Conservation (phyloP, 305 asterid genomes). For the Solanum aculeatissimum region DNA sequence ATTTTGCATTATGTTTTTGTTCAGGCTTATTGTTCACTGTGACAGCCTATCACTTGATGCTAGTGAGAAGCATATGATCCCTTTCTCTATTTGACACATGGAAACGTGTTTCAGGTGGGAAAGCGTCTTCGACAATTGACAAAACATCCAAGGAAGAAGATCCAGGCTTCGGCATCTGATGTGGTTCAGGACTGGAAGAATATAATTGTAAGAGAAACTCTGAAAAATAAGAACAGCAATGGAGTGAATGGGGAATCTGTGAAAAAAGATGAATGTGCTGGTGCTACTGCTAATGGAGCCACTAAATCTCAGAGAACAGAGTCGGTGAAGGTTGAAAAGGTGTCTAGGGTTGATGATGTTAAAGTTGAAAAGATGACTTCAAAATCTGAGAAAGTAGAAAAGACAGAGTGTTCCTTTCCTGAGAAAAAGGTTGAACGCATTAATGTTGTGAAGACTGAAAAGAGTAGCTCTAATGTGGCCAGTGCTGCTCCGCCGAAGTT, state of each 20-base stretch:
- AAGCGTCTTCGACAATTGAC: slow-evolving; percentile 80
- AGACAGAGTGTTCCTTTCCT: slow-evolving; percentile 23
- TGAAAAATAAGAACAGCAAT: slow-evolving; percentile 33
- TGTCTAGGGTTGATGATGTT: slow-evolving; percentile 17
- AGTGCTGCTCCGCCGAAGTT: slow-evolving; percentile 54
- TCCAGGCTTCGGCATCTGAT: slow-evolving; percentile 70
- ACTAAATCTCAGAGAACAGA: slow-evolving; percentile 14
- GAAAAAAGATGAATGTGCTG: slow-evolving; percentile 1
- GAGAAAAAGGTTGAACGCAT: slow-evolving; percentile 2
- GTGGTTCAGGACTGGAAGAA: slow-evolving; percentile 76
- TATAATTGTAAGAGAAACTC: slow-evolving; percentile 60
- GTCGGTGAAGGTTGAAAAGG: slow-evolving; percentile 36
- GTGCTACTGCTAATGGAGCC: slow-evolving; percentile 2
- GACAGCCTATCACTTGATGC: not conserved
- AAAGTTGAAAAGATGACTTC: slow-evolving; percentile 28
- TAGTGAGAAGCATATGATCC: not conserved
- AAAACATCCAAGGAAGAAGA: slow-evolving; percentile 66
- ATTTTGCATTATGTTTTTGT: not conserved
- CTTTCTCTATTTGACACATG: not conserved
- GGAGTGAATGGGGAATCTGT: slow-evolving; percentile 16
- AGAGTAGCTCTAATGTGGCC: slow-evolving; percentile 15
- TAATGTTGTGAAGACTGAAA: slow-evolving; percentile 1
- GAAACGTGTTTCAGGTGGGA: slow-evolving; percentile 49
- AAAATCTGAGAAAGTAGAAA: slow-evolving; percentile 12
- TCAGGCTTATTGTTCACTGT: not conserved